Evolutionary conservation across 345 rosid genomes (phyloP).

Genomic region (Pistacia atlantica): DNA sequence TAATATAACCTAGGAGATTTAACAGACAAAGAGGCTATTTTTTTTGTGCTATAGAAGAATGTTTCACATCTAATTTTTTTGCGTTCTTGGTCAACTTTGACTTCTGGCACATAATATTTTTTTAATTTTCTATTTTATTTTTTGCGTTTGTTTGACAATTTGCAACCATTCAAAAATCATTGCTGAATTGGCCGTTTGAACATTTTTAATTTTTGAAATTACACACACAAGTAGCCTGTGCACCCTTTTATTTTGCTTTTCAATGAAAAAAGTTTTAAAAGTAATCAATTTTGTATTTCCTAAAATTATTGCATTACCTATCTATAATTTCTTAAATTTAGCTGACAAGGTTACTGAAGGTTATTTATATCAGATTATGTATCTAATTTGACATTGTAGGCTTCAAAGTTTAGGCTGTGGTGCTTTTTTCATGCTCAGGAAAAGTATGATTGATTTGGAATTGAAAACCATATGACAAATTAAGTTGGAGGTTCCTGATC

Average conservation of each 20-base stretch:
- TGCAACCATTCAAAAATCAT: neutral
- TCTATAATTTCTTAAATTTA: neutral
- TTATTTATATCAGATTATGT: neutral
- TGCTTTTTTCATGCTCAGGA: neutral
- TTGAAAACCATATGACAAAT: neutral
- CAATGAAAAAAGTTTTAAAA: neutral
- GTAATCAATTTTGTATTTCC: neutral
- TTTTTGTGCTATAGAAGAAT: neutral
- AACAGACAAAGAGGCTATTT: neutral
- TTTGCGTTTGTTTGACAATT: neutral
- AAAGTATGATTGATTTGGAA: neutral
- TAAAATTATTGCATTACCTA: neutral
- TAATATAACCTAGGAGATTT: neutral
- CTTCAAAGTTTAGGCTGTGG: slow-evolving; percentile 1
- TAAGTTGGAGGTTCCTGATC: neutral
- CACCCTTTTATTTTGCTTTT: neutral
- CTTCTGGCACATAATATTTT: neutral
- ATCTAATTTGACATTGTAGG: neutral
- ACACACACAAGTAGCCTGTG: neutral
- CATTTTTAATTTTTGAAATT: neutral
- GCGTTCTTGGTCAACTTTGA: neutral
- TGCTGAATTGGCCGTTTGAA: neutral
- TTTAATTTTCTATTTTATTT: neutral
- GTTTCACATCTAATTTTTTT: neutral
- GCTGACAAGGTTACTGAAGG: neutral